phyloP scores from a whole-genome alignment of 345 rosid species.

The Boechera retrofracta region DNA sequence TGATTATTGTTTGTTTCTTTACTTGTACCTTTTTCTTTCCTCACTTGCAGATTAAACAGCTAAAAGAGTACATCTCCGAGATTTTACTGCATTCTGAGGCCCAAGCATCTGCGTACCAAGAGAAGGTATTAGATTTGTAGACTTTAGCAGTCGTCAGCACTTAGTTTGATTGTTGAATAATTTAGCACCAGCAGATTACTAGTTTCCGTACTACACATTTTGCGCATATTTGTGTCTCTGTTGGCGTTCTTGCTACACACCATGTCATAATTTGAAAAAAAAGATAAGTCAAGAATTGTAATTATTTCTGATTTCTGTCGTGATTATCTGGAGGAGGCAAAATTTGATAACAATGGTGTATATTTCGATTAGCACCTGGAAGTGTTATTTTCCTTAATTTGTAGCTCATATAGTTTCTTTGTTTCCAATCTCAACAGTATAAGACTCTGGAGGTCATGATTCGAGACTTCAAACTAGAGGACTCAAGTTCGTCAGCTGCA shows the following conservation, averaged over 20 bases:
- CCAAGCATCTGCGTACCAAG: slow-evolving; percentile 81
- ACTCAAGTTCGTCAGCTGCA: slow-evolving; percentile 53
- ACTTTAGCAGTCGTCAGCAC: slow-evolving; percentile 15
- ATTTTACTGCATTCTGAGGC: slow-evolving; percentile 89
- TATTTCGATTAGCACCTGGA: slow-evolving; percentile 15
- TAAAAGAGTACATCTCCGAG: slow-evolving; percentile 79
- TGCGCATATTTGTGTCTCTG: slow-evolving; percentile 14
- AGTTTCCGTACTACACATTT: background rate
- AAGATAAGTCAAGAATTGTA: background rate
- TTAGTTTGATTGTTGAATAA: slow-evolving; percentile 12
- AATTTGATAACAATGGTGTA: slow-evolving; percentile 12
- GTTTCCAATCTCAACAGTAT: slow-evolving; percentile 59
- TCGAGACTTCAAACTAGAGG: slow-evolving; percentile 60
- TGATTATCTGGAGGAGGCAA: slow-evolving; percentile 20
- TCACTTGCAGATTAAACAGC: slow-evolving; percentile 64
- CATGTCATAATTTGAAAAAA: slow-evolving; percentile 7
- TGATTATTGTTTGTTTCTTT: background rate
- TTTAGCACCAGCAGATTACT: background rate
- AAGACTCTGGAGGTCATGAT: slow-evolving; percentile 81
- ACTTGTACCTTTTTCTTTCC: slow-evolving; percentile 30
- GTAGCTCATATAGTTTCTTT: slow-evolving; percentile 28
- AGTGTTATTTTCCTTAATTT: slow-evolving; percentile 16
- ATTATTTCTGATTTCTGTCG: background rate
- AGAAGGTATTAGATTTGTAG: slow-evolving; percentile 63
- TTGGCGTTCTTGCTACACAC: slow-evolving; percentile 12